Evolutionary conservation across 805 yeast genomes (phyloP), one percentile per base, ranked within the genome.

Genomic region (Barnettozyma pratensis): DNA sequence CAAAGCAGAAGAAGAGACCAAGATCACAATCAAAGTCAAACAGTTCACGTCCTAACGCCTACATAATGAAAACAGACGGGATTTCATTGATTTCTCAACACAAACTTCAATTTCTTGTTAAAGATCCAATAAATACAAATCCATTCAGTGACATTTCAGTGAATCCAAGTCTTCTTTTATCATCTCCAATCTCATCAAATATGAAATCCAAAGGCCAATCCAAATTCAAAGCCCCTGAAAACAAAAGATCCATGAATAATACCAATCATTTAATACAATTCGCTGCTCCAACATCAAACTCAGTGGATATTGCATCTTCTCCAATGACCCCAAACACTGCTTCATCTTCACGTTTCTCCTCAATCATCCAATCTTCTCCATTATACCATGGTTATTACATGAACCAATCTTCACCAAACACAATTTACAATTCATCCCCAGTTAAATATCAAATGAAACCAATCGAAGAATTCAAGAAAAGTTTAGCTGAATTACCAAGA

Each of bases 311-410:
- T 26, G 39, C 54, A 1, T 59, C 61, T 11, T 59, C 64, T 8
- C 64, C 64, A 43, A 49, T 51, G 55, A 56, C 65, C 6, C 64
- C 64, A 41, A 49, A 48, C 35, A 54, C 61, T 12, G 29, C 36
- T 2, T 43, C 54, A 14, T 55, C 62, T 0, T 59, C 62, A 9
- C 58, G 62, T 31, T 61, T 61, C 44, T 60, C 65, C 6, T 59
- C 64, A 25, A 59, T 60, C 27, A 57, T 60, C 45, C 61, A 58
- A 39, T 61, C 64, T 6, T 61, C 65, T 4, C 65, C 65, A 2
- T 46, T 61, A n/a, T 59, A 61, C 25, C 62, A 59, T 31, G 62
- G 63, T 1, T 61, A 58, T 45, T 61, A 60, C 38, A 56, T 55
- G 7, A 54, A 56, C 34, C 57, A 54, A 25, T 44, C 58, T 9